phyloP scores from a whole-genome alignment of 31 red algal genomes.

The Asparagopsis taxiformis region DNA sequence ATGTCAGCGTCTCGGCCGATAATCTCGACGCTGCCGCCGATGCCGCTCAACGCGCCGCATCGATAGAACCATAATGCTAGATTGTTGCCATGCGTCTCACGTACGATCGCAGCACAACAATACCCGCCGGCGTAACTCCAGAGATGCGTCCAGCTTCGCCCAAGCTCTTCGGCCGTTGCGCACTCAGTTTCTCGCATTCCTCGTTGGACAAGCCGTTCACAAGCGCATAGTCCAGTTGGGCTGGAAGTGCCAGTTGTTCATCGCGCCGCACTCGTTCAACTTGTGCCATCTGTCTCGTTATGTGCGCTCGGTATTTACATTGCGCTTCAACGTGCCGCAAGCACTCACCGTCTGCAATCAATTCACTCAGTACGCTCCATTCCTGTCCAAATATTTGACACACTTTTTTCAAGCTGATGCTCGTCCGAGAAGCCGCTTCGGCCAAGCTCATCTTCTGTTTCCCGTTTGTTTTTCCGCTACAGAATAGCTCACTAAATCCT shows the following conservation, averaged over 20 bases:
- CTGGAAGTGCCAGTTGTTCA: constrained; percentile 17
- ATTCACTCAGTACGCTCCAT: neutral
- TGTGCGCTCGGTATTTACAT: constrained; percentile 45
- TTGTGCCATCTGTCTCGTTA: constrained; percentile 2
- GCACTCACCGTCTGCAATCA: constrained; percentile 11
- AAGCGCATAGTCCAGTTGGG: constrained; percentile 39
- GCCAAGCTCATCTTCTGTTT: constrained; percentile 14
- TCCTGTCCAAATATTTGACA: constrained; percentile 12
- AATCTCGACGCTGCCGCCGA: neutral
- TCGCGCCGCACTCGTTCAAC: constrained; percentile 37
- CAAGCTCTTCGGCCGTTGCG: constrained; percentile 33
- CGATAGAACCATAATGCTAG: neutral
- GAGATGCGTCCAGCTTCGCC: constrained; percentile 46
- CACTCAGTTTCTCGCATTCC: constrained; percentile 44
- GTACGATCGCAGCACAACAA: constrained; percentile 12
- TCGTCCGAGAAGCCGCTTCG: constrained; percentile 17
- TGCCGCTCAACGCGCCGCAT: neutral
- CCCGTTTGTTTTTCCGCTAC: neutral
- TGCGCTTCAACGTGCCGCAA: constrained; percentile 38
- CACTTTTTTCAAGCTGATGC: constrained; percentile 3
- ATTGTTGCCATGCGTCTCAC: neutral
- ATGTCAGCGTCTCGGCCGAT: constrained; percentile 1
- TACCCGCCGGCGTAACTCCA: constrained; percentile 51
- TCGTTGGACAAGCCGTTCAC: constrained; percentile 46
- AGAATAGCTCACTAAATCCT: constrained; percentile 29